Evolutionary conservation across 495 filamentous ascomycete genomes (phyloP).

Genomic region (Patellaria atrata): DNA sequence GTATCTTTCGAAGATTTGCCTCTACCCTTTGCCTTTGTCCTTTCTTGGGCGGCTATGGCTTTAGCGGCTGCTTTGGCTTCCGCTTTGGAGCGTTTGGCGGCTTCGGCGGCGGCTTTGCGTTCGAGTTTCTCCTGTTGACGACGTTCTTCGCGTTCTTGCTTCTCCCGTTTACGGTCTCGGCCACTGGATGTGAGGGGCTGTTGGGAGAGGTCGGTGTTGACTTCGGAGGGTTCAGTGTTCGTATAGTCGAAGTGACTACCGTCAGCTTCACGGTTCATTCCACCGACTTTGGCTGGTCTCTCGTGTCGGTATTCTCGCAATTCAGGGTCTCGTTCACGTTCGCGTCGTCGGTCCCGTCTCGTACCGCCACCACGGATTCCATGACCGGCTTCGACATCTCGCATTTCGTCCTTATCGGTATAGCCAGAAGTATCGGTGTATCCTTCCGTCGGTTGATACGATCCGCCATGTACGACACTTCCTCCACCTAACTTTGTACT

Average conservation of each 20-base stretch:
- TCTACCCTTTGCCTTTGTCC: constrained; percentile 13
- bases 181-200: constrained; percentile 10
- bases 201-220: constrained; percentile 32
- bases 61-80: constrained; percentile 20
- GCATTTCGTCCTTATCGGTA: constrained; percentile 3
- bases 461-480: constrained; percentile 41
- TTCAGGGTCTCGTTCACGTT: constrained; percentile 42
- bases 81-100: constrained; percentile 13
- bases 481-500: constrained; percentile 70
- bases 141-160: constrained; percentile 16
- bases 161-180: constrained; percentile 14
- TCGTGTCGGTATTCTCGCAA: constrained; percentile 72
- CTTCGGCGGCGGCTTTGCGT: constrained; percentile 20
- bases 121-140: constrained; percentile 17
- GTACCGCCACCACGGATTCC: constrained; percentile 15
- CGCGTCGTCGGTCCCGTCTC: constrained; percentile 4
- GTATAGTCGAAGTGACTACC: constrained; percentile 54
- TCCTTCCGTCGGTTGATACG: constrained; percentile 10
- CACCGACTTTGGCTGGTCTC: constrained; percentile 69
- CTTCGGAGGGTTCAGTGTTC: constrained; percentile 38
- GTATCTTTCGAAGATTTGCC: constrained; percentile 3
- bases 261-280: constrained; percentile 65
- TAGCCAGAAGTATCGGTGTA: constrained; percentile 33
- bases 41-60: constrained; percentile 13
- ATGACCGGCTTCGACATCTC: constrained; percentile 3